Percentiles rank a stretch among this genome's conserved stretches.
Evolutionary conservation across 805 yeast species (phyloP).

Genomic region (Saturnispora ahearnii): DNA sequence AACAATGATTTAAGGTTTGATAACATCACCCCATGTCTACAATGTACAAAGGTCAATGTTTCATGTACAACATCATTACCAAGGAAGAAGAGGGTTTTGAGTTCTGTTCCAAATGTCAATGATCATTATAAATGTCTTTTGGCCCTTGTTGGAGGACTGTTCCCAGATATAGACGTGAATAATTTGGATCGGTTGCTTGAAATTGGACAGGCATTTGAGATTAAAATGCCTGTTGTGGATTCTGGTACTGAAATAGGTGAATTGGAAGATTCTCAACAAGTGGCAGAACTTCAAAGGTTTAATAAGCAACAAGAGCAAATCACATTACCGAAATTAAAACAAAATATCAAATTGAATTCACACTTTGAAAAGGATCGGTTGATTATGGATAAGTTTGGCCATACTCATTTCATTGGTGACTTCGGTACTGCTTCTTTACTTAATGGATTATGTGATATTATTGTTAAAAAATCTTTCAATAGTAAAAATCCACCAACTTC

Average conservation of each 20-base stretch:
- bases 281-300: neutral
- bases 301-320: neutral
- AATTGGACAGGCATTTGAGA: constrained; percentile 27
- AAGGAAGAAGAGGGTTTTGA: constrained; percentile 33
- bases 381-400: constrained; percentile 37
- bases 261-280: neutral
- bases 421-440: constrained; percentile 38
- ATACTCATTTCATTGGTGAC: constrained; percentile 39
- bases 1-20: constrained; percentile 28
- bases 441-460: constrained; percentile 35
- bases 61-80: constrained; percentile 35
- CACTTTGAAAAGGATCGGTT: constrained; percentile 28
- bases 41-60: constrained; percentile 30
- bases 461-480: constrained; percentile 30
- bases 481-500: constrained; percentile 25
- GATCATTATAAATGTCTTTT: constrained; percentile 35
- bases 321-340: constrained; percentile 15
- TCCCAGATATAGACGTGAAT: constrained; percentile 37
- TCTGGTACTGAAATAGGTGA: constrained; percentile 6
- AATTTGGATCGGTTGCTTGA: constrained; percentile 34
- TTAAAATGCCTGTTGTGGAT: constrained; percentile 29
- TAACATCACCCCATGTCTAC: constrained; percentile 32
- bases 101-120: constrained; percentile 35
- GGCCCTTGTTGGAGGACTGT: constrained; percentile 31
- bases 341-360: constrained; percentile 14